A percentile compares a stretch with the other conserved stretches of the same genome.
Evolutionary conservation across 352 stramenopile species (phyloP).

Genomic region (Phytopythium helicoides): DNA sequence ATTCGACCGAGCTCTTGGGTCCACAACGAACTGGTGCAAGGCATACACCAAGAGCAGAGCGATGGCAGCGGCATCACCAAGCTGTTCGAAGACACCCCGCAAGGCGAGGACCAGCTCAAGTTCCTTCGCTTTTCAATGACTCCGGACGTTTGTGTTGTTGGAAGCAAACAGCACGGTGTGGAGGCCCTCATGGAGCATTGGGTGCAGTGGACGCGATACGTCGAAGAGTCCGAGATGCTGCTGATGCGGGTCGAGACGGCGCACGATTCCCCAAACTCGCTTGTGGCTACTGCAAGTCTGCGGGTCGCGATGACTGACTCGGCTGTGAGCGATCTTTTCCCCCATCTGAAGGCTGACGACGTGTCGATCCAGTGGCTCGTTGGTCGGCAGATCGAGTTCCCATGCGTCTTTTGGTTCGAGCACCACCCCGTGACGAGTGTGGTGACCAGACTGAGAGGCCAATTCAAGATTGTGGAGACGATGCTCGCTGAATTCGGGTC

Average conservation of each 20-base stretch:
- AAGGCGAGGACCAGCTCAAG: slow-evolving; percentile 6
- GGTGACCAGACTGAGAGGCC: background rate
- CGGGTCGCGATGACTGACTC: slow-evolving; percentile 13
- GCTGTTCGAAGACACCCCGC: no score
- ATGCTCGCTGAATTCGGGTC: background rate
- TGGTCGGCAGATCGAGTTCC: background rate
- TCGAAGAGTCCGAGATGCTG: slow-evolving; percentile 11
- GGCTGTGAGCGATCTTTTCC: slow-evolving; percentile 13
- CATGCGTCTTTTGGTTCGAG: background rate
- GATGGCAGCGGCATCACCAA: background rate
- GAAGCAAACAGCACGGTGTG: slow-evolving; percentile 3
- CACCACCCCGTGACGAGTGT: background rate
- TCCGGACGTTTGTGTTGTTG: slow-evolving; percentile 7
- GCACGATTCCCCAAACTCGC: background rate
- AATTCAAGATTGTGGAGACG: background rate
- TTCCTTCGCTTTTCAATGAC: slow-evolving; percentile 15
- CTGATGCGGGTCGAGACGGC: slow-evolving; percentile 8
- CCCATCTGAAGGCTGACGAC: slow-evolving; percentile 5
- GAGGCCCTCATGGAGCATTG: slow-evolving; percentile 14
- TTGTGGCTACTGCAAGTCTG: slow-evolving; percentile 4
- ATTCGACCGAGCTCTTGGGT: background rate
- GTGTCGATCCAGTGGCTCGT: background rate
- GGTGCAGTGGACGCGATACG: slow-evolving; percentile 10
- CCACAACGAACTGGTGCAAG: slow-evolving; percentile 2
- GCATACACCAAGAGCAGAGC: slow-evolving; percentile 1